phyloP scores from a whole-genome alignment of 495 filamentous ascomycete species.

The Penicillium fimorum region DNA sequence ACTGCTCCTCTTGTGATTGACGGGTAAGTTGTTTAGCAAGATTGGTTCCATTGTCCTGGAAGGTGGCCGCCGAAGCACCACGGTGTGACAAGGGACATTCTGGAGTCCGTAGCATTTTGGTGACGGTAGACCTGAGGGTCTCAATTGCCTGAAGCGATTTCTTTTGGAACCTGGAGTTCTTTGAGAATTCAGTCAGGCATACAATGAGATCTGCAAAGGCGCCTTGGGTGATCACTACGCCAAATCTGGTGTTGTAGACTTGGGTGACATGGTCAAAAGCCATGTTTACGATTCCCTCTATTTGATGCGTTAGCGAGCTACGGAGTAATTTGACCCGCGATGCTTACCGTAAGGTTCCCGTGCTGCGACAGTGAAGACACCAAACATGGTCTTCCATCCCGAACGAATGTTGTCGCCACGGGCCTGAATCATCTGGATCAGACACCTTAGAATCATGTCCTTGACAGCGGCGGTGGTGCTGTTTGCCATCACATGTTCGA shows the following conservation, averaged over 20 bases:
- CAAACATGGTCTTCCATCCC: constrained; percentile 99
- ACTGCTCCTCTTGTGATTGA: constrained; percentile 87
- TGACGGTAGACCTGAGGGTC: constrained; percentile 83
- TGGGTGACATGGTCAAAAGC: constrained; percentile 96
- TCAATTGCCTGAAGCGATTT: constrained; percentile 97
- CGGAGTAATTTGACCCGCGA: background rate
- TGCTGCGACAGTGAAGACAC: constrained; percentile 94
- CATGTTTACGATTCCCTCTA: constrained; percentile 91
- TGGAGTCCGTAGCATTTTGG: constrained; percentile 90
- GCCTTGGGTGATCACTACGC: constrained; percentile 91
- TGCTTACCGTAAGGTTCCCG: constrained; percentile 75
- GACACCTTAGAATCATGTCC: constrained; percentile 94
- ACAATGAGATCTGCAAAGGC: constrained; percentile 96
- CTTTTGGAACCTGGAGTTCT: constrained; percentile 97
- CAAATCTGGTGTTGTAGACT: constrained; percentile 96
- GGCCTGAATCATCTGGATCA: constrained; percentile 99
- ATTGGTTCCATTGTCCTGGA: constrained; percentile 48
- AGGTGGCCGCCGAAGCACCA: constrained; percentile 34
- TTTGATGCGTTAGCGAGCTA: constrained; percentile 24
- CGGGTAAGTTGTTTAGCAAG: constrained; percentile 49
- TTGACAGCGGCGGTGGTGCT: constrained; percentile 87
- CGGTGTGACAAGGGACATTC: constrained; percentile 85
- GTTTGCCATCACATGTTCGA: constrained; percentile 95
- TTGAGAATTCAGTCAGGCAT: constrained; percentile 95
- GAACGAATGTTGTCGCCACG: constrained; percentile 93